These are phyloP conservation scores for Tephrocybe sp. DNA, from an alignment of 768 basidiomycete genomes.

Conservation along the genomic window DNA sequence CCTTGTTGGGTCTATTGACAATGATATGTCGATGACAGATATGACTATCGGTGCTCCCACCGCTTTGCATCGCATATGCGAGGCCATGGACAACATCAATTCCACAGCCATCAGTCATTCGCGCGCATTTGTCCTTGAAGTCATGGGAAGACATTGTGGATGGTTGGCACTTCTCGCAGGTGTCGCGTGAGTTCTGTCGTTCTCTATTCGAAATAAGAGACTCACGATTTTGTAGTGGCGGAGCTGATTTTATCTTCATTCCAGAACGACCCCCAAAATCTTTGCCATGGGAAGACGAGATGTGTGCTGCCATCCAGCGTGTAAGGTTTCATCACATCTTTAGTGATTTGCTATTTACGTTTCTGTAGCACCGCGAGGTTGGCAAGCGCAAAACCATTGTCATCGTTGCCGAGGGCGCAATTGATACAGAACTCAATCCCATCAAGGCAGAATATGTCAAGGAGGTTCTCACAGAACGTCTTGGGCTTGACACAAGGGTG, in stretches of 20 bases:
- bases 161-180: constrained; percentile 95
- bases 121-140: constrained; percentile 95
- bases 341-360: not conserved
- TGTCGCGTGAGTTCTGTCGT: constrained; percentile 58
- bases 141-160: constrained; percentile 99
- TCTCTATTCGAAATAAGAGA: not conserved
- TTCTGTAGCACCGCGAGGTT: constrained; percentile 72
- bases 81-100: constrained; percentile 97
- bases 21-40: constrained; percentile 98
- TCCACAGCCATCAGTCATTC: constrained; percentile 96
- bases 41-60: constrained; percentile 96
- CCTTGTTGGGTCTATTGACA: constrained; percentile 98
- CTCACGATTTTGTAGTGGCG: constrained; percentile 46
- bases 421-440: constrained; percentile 84
- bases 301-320: constrained; percentile 81
- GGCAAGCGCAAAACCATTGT: constrained; percentile 99
- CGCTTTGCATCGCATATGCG: constrained; percentile 94
- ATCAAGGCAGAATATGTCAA: constrained; percentile 92
- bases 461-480: constrained; percentile 77
- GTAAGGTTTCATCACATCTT: constrained; percentile 39
- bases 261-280: constrained; percentile 84
- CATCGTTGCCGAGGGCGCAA: constrained; percentile 96
- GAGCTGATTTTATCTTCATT: constrained; percentile 97
- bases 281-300: constrained; percentile 85
- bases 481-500: constrained; percentile 93